Base-by-base conservation (phyloP, 352 stramenopile species). In the Globisporangium mamillatum region DNA sequence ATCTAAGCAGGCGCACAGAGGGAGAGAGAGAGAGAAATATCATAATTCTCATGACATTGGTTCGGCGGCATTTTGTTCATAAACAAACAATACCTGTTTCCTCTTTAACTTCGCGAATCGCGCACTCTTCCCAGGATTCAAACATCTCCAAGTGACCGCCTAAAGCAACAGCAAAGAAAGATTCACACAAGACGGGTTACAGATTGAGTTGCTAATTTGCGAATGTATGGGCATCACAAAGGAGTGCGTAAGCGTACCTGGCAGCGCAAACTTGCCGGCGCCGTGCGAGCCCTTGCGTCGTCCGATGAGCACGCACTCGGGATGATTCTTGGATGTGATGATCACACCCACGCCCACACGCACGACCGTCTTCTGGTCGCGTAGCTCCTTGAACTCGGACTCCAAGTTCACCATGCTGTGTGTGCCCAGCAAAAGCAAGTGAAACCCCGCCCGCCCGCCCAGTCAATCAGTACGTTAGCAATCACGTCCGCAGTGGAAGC, bases 111-210 rank as follows among this genome's bases (percentile, higher is more conserved):
- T 95, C 86, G 44, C 88, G 86, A 20, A 90, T 66, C 6, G 88
- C 88, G 52, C 88, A 95, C 59, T 93, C 78, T 59, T 85, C 77
- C 86, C 86, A 94, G 48, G 69, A 84, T 72, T 95, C 88, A 63
- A 80, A 93, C 82, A 95, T 91, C 75, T 95, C 88, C 44, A 95
- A 67, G 65, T 95, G 88, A 12, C 88, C 88, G 12, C 81, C 81
- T 74, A 56, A 10, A 59, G 8, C n/a, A 34, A 41, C 24, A 10
- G 0, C 10, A 44, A 48, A 16, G 16, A n/a, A 4, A 48, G 38
- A 32, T 3, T 14, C 20, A 44, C 3, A 22, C 25, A 53, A 2
- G 18, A 56, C 1, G 36, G 5, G 22, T 68, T 9, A 66, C 32
- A 65, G 18, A 16, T 4, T 48, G 41, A n/a, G 16, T 48, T 20